phyloP scores from a whole-genome alignment of 257 asterid species.

The Gentiana dahurica region DNA sequence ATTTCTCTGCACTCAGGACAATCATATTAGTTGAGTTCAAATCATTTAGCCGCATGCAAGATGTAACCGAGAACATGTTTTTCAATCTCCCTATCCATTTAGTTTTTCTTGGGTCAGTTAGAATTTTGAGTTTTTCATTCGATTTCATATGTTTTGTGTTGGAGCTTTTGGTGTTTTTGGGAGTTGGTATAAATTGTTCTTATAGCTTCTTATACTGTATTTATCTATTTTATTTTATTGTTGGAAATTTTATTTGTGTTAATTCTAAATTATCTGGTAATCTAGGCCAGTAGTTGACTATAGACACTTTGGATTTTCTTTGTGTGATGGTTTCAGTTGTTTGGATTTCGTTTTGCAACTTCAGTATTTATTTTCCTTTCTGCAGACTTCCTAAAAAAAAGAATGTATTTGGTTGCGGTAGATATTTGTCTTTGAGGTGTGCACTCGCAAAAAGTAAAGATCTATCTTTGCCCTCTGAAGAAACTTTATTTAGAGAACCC shows the following conservation, averaged over 20 bases:
- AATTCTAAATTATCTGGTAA: too few species aligned
- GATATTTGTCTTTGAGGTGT: constrained; percentile 21
- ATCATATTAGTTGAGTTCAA: background rate
- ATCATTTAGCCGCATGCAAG: too few species aligned
- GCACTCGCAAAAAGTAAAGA: constrained; percentile 41
- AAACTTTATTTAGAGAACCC: constrained; percentile 47
- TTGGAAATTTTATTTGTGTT: too few species aligned
- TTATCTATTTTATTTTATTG: too few species aligned
- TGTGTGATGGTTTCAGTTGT: background rate
- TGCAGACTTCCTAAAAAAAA: constrained; percentile 20
- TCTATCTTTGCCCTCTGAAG: constrained; percentile 40
- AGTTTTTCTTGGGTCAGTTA: too few species aligned
- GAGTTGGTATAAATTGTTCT: too few species aligned
- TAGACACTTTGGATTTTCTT: background rate
- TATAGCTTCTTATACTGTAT: too few species aligned
- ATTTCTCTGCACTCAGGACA: background rate
- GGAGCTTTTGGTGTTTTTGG: background rate
- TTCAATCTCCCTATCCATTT: too few species aligned
- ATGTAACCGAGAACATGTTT: too few species aligned
- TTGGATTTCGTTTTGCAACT: background rate
- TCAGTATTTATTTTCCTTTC: background rate
- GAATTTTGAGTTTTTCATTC: background rate
- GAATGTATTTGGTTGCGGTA: constrained; percentile 10
- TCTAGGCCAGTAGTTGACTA: too few species aligned
- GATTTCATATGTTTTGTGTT: background rate